A percentile compares a stretch with the other conserved stretches of the same genome.
phyloP scores from a whole-genome alignment of 2,329 filamentous ascomycete genomes.

The Blastomyces parvus region DNA sequence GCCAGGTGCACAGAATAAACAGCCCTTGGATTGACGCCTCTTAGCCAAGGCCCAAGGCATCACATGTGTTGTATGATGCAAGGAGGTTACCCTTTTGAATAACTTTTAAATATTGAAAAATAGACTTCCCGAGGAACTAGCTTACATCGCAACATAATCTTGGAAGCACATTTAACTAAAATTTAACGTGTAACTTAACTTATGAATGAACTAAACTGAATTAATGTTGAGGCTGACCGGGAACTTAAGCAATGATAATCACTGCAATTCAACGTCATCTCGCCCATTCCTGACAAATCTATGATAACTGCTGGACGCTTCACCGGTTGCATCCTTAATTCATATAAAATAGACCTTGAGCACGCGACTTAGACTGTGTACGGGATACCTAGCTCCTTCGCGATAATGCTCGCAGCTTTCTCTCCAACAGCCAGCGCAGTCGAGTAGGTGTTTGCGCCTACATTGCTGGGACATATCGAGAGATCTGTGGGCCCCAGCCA shows the following conservation, averaged over 20 bases:
- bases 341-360: background rate
- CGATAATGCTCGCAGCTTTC: constrained; percentile 28
- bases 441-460: constrained; percentile 37
- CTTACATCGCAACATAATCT: no score
- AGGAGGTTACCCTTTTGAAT: no score
- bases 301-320: background rate
- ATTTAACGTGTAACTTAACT: background rate
- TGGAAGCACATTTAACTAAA: background rate
- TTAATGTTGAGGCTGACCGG: background rate
- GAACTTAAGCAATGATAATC: background rate
- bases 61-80: no score
- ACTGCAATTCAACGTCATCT: background rate
- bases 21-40: no score
- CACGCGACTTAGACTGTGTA: constrained; percentile 7
- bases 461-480: constrained; percentile 27
- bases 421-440: constrained; percentile 42
- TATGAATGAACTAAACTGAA: background rate
- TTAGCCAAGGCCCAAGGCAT: no score
- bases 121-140: background rate
- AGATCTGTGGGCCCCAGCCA: constrained; percentile 16
- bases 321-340: background rate
- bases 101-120: no score
- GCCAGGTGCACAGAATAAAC: no score
- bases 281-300: background rate
- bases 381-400: constrained; percentile 21